These are phyloP conservation scores for Coemansia sp. DNA, from an alignment of 192 early-diverging fungal species.

Conservation along the genomic window DNA sequence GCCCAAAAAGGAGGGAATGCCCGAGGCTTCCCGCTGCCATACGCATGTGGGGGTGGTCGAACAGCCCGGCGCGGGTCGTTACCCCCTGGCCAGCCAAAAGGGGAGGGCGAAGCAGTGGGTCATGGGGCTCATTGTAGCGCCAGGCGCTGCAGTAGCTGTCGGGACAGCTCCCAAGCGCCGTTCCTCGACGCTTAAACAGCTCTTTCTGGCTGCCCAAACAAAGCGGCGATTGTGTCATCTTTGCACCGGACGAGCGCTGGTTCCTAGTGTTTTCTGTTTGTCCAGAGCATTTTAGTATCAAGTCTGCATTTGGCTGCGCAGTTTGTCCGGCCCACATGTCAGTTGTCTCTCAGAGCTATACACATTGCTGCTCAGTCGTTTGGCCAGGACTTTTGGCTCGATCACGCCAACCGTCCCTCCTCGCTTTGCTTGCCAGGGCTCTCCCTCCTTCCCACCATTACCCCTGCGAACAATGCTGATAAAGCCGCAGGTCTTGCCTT, in stretches of 20 bases:
- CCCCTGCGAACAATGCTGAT: neutral
- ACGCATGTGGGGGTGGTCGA: constrained; percentile 11
- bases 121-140: constrained; percentile 15
- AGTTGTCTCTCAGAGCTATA: too few relatives aligned
- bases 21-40: constrained; percentile 30
- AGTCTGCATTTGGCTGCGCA: too few relatives aligned
- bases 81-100: neutral
- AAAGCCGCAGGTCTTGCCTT: constrained; percentile 2
- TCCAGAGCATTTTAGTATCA: too few relatives aligned
- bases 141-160: constrained; percentile 18
- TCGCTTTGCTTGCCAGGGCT: neutral
- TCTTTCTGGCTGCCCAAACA: neutral
- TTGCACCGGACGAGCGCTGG: neutral
- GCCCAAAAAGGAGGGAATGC: constrained; percentile 40
- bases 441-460: neutral
- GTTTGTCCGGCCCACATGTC: too few relatives aligned
- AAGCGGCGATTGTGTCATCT: neutral
- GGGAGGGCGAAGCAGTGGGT: neutral
- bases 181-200: neutral
- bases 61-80: neutral
- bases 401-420: neutral
- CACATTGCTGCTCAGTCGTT: too few relatives aligned
- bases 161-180: constrained; percentile 7
- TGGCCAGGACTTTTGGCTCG: neutral
- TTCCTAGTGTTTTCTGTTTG: too few relatives aligned